Evolutionary conservation across 139 green algal genomes (phyloP), one percentile per base, ranked within the genome.

Genomic region (Chlorella sp.): DNA sequence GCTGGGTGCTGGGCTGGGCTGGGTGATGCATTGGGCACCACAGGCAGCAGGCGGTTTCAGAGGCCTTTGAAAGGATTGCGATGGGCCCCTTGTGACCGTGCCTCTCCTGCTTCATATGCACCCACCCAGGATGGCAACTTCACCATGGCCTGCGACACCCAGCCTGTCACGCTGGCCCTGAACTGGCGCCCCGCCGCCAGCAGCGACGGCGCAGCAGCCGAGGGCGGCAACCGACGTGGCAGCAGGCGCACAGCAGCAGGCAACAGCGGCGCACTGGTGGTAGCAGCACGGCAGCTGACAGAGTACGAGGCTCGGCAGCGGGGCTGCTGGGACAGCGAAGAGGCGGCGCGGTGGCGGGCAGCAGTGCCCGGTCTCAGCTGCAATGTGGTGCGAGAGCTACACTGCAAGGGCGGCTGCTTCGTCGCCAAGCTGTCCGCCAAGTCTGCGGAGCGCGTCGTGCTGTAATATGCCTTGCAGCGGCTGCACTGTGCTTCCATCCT

Each of bases 101-200:
- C 69, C 7, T n/a, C 21, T 21, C 34, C 47, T 18, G 5, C 1
- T 15, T 21, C 69, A 12, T 15, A 20, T 65, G 64, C 36, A 9
- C 69, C 4, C n/a, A 20, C 65, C 38, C 80, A 88, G 56, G 60
- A 76, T 30, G 79, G 68, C 44, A 30, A 67, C 23, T 86, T 89
- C 26, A 44, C 21, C 23, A 70, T 90, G 86, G 60, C 41, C 7
- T 81, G 51, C 12, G 80, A 87, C 34, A 88, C 88, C n/a, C 57
- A 85, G 36, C 57, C 75, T 2, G 51, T 82, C 34, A 89, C 80
- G 2, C 64, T 81, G n/a, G 68, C 75, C 4, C 87, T 91, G 36
- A 91, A 91, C 74, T 89, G 85, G 80, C 62, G 30, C 30, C 67
- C 82, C 1, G 26, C 41, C 72, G 44, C 72, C 60, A 56, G 75